Base-by-base conservation (phyloP, 768 basidiomycete genomes). In the Royoungia palumana region DNA sequence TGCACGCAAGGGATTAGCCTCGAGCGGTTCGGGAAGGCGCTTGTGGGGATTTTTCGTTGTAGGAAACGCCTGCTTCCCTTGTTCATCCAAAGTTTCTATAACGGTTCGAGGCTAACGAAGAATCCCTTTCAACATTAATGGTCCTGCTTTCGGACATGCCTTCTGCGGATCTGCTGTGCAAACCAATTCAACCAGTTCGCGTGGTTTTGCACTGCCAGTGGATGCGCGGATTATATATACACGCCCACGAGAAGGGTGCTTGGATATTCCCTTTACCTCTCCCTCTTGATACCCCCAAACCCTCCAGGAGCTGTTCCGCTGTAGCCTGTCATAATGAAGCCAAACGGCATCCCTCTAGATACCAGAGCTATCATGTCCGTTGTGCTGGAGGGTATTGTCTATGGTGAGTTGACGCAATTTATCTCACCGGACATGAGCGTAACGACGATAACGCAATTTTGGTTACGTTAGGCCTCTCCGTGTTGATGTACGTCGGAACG, bases 401-500 rank as follows among this genome's bases (percentile, higher is more conserved):
- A 64, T 51, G 64, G 64, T 59, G 27, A 50, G 50, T 36, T 13
- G 5, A 35, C n/a, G 16, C 24, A 21, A 34, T 5, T 11, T 11
- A 32, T 2, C 20, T 22, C 17, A 17, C 40, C 34, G 3, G 12
- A 11, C 25, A 27, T 14, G 14, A 16, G 13, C 14, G 32, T 32
- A 32, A 32, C 32, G 14, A 5, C 5, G 16, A n/a, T n/a, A n/a
- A n/a, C n/a, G n/a, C 6, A 32, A 5, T 28, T 27, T 28, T 28
- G n/a, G n/a, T n/a, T 12, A 28, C 28, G 28, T 32, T 36, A 68
- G 67, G 65, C 6, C 55, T 66, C 51, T 67, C 65, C 21, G 17
- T 64, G 4, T 47, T 66, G 20, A 61, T 69, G 67, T 69, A 63
- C 48, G 56, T 60, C 1, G 55, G 55, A 13, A 65, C 66, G 1